phyloP scores from a whole-genome alignment of 1,139 yeast species.

The Debaryomycetaceae sp. region DNA sequence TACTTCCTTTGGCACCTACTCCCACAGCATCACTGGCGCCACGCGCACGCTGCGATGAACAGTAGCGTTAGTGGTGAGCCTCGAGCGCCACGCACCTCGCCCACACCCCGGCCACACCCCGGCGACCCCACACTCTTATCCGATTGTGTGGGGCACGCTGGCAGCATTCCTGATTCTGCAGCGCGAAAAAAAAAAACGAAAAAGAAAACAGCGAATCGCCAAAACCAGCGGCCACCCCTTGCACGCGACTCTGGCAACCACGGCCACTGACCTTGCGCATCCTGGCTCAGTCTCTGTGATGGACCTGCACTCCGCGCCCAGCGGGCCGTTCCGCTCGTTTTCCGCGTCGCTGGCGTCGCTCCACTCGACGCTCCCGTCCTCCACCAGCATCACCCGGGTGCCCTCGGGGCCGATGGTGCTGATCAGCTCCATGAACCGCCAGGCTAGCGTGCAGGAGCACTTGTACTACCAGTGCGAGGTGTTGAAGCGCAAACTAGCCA shows the following conservation, averaged over 20 bases:
- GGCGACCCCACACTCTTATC: no score
- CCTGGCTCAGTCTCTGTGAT: not conserved
- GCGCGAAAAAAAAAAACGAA: no score
- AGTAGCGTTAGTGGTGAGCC: no score
- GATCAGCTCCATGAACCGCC: conserved; percentile 51
- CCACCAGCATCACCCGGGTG: conserved; percentile 31
- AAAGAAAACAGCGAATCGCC: not conserved
- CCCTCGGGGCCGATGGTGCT: conserved; percentile 42
- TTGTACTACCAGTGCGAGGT: conserved; percentile 66
- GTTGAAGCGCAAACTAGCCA: conserved; percentile 54
- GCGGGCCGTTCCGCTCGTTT: conserved; percentile 30
- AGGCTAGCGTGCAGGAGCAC: conserved; percentile 66
- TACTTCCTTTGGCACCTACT: no score
- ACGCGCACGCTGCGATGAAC: no score
- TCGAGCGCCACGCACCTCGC: no score
- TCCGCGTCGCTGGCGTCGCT: conserved; percentile 31
- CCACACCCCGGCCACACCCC: no score
- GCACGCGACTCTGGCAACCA: not conserved
- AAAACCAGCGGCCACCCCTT: not conserved
- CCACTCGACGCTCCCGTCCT: conserved; percentile 18
- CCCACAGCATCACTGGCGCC: no score
- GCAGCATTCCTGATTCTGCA: no score
- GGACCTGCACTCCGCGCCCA: conserved; percentile 4
- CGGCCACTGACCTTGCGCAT: not conserved
- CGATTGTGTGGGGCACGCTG: no score